Conservation (phyloP, 75 land plant species). For the Ceratopteris richardii region DNA sequence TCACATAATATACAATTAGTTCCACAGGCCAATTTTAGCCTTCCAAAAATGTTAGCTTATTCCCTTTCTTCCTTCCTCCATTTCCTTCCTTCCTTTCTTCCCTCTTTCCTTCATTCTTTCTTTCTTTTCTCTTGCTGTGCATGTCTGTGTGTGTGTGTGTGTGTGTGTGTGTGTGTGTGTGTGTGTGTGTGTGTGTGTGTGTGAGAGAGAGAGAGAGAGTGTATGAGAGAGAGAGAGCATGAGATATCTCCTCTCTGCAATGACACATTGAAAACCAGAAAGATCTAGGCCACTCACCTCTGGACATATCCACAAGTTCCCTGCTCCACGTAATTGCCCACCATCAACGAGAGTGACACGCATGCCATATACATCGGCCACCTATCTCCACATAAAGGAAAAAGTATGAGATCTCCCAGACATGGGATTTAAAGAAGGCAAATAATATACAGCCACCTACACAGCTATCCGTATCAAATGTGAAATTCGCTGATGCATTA, state of each 20-base stretch:
- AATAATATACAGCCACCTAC: slow-evolving; percentile 72
- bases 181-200: no score
- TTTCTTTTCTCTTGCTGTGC: no score
- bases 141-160: no score
- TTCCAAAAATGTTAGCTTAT: no score
- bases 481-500: slow-evolving; percentile 81
- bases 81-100: no score
- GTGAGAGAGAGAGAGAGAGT: no score
- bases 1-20: no score
- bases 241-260: not conserved
- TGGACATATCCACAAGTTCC: slow-evolving; percentile 94
- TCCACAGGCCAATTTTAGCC: no score
- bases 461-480: slow-evolving; percentile 82
- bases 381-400: slow-evolving; percentile 23
- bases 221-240: no score
- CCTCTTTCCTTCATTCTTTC: no score
- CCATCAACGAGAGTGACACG: slow-evolving; percentile 90
- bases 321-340: slow-evolving; percentile 97
- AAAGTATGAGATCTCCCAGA: not conserved
- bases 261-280: not conserved
- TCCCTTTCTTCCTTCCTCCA: no score
- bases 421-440: not conserved
- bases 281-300: slow-evolving; percentile 45
- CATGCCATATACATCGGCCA: slow-evolving; percentile 92
- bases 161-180: no score